phyloP scores from a whole-genome alignment of 129 eudicot genomes.

The Chrysanthemum seticuspe region DNA sequence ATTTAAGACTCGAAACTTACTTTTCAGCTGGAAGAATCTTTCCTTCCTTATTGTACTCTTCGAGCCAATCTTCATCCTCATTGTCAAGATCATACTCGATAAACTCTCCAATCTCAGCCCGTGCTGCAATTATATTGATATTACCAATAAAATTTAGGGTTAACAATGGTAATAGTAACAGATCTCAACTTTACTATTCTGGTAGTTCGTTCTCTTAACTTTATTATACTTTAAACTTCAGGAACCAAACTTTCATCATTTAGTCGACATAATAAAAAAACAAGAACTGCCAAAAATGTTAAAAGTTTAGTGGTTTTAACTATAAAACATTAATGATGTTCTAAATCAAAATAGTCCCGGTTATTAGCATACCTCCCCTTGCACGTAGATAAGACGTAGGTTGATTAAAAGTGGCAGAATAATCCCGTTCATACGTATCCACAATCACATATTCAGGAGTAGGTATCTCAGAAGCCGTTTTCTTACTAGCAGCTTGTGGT shows the following conservation, averaged over 20 bases:
- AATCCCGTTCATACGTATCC: slow-evolving; percentile 94
- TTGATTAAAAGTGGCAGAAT: slow-evolving; percentile 75
- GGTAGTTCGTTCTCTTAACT: too few species aligned
- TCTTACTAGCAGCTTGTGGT: slow-evolving; percentile 65
- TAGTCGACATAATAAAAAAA: too few species aligned
- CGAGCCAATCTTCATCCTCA: slow-evolving; percentile 98
- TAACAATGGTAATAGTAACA: too few species aligned
- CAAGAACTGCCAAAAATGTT: too few species aligned
- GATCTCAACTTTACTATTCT: too few species aligned
- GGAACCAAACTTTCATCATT: too few species aligned
- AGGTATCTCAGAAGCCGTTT: slow-evolving; percentile 80
- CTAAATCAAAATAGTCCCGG: slow-evolving; percentile 1
- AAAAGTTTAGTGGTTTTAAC: too few species aligned
- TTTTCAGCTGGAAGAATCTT: slow-evolving; percentile 63
- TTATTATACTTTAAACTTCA: too few species aligned
- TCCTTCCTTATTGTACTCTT: slow-evolving; percentile 61
- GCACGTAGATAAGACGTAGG: slow-evolving; percentile 90
- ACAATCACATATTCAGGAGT: slow-evolving; percentile 79
- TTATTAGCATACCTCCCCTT: slow-evolving; percentile 73
- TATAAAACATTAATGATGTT: neutral
- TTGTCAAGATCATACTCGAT: slow-evolving; percentile 96
- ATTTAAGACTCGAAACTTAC: slow-evolving; percentile 32
- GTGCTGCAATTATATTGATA: slow-evolving; percentile 39
- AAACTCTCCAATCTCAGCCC: slow-evolving; percentile 94
- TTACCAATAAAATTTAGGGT: neutral